Evolutionary conservation across 2,329 filamentous ascomycete species (phyloP), one percentile per base, ranked within the genome.

Genomic region (Penicillium sp.): DNA sequence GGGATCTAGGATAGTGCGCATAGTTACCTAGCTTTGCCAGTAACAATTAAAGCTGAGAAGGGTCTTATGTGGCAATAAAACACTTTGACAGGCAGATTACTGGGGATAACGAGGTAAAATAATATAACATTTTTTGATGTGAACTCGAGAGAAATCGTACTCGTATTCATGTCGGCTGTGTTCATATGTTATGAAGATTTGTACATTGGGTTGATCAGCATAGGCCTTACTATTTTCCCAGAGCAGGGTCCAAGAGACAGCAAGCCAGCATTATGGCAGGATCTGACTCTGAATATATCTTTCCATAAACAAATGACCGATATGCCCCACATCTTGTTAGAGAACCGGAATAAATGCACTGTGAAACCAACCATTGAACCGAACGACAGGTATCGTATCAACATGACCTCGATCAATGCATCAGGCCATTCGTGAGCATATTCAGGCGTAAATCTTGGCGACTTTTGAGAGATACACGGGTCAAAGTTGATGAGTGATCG

Each of bases 391-490:
- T 58, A 62, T 55, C 51, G 56, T 56, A 54, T 43, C 54, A 51
- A 60, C 52, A 48, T 63, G 53, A 58, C 42, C 54, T 52, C 46
- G 11, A 62, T 51, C 52, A 55, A 61, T 55, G 51, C 52, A 45
- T 57, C 36, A 56, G 54, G 36, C 46, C 11, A 55, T 54, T 61
- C 51, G 59, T 51, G 51, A 52, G 60, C 40, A 55, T 33, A 54
- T 33, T 26, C 47, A 50, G 18, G 19, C 36, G 26, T 29, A 36
- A 36, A 2, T 33, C 16, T 13, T 19, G 37, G 36, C n/a, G 18
- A 10, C 21, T n/a, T 16, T 44, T 18, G 24, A 31, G 11, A 19
- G 24, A 21, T 16, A 18, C 10, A n/a, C 7, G 5, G 39, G n/a
- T 18, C 23, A 28, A 43, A 43, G 14, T 43, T 28, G 11, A 28